Percentiles rank a stretch among this genome's conserved stretches.
These are phyloP conservation scores for Pleurotus ostreatus DNA, from an alignment of 768 basidiomycete species.

Conservation along the genomic window DNA sequence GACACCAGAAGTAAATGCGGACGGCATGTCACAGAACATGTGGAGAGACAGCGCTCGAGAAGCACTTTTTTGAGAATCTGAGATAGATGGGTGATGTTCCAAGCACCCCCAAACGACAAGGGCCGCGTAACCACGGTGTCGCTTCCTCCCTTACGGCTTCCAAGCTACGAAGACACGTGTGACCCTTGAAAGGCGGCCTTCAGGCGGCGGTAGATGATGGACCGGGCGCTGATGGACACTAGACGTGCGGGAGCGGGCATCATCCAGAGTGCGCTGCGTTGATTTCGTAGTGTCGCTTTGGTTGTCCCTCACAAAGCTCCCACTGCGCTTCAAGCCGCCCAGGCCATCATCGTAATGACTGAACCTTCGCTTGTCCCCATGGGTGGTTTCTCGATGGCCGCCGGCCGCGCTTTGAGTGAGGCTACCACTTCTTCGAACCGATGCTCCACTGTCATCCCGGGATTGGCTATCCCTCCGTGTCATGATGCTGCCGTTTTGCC, in stretches of 20 bases:
- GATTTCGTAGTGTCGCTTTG: not conserved
- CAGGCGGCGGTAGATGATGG: constrained; percentile 18
- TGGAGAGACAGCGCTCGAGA: no score
- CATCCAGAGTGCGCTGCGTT: not conserved
- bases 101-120: no score
- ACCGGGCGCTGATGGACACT: not conserved
- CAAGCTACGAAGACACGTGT: constrained; percentile 55
- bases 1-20: constrained; percentile 4
- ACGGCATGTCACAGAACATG: not conserved
- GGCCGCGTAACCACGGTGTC: no score
- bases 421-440: constrained; percentile 3
- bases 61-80: no score
- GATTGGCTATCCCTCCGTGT: not conserved
- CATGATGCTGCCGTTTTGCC: not conserved
- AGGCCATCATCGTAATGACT: constrained; percentile 4
- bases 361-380: not conserved
- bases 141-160: constrained; percentile 28
- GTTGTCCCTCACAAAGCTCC: not conserved
- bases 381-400: not conserved
- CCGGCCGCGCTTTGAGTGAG: not conserved
- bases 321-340: constrained; percentile 1
- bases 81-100: no score
- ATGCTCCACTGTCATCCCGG: not conserved
- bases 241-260: not conserved
- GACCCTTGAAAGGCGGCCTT: constrained; percentile 45